Percentiles rank a stretch among this genome's conserved stretches.
Evolutionary conservation across 2,329 filamentous ascomycete genomes (phyloP).

Genomic region (Fusarium brachygibbosum): DNA sequence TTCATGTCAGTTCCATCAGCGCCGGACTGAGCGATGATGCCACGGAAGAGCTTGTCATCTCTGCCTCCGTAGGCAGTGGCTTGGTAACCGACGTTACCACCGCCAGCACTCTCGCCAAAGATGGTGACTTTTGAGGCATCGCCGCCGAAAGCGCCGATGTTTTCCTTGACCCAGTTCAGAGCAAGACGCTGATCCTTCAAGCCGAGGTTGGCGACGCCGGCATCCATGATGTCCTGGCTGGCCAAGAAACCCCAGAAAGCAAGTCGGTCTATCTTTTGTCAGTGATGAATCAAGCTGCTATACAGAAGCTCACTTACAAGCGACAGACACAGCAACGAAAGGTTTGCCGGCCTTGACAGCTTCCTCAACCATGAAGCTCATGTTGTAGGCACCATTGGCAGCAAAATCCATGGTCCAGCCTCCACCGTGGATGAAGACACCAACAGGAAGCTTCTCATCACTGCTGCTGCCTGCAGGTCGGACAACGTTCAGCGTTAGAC

Average conservation of each 20-base stretch:
- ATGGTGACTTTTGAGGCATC: slow-evolving; percentile 61
- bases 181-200: slow-evolving; percentile 64
- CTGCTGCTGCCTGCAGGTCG: slow-evolving; percentile 21
- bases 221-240: slow-evolving; percentile 56
- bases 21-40: slow-evolving; percentile 65
- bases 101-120: slow-evolving; percentile 62
- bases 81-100: slow-evolving; percentile 63
- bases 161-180: slow-evolving; percentile 64
- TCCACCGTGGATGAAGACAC: slow-evolving; percentile 54
- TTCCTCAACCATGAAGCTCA: slow-evolving; percentile 68
- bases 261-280: slow-evolving; percentile 30
- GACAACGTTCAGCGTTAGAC: slow-evolving; percentile 42
- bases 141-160: slow-evolving; percentile 60
- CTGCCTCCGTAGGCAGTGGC: slow-evolving; percentile 65
- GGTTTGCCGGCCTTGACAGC: slow-evolving; percentile 47
- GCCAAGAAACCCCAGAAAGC: slow-evolving; percentile 62
- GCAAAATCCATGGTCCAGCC: slow-evolving; percentile 58
- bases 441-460: slow-evolving; percentile 42
- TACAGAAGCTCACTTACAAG: slow-evolving; percentile 4
- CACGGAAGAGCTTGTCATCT: slow-evolving; percentile 67
- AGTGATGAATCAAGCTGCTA: accelerated
- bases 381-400: slow-evolving; percentile 68
- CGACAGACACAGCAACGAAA: slow-evolving; percentile 40
- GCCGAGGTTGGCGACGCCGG: slow-evolving; percentile 60
- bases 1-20: slow-evolving; percentile 50